Evolutionary conservation across 345 rosid species (phyloP), one percentile per base, ranked within the genome.

Genomic region (Tarenaya hassleriana): DNA sequence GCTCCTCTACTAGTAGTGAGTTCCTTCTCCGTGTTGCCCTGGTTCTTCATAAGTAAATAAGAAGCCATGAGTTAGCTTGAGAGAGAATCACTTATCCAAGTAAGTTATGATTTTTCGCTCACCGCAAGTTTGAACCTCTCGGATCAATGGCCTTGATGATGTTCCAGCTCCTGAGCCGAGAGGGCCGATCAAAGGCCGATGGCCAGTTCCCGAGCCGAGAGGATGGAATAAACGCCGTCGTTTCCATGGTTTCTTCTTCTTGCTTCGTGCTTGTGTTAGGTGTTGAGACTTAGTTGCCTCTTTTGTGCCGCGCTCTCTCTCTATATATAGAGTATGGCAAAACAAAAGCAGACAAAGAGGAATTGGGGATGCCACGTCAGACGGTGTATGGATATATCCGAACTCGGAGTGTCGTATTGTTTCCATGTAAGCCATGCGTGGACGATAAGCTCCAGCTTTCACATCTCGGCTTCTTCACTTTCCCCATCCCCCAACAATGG

Each of bases 1-100:
- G 74, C 53, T 75, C 80, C 66, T 59, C 53, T 40, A 17, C 60
- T 59, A n/a, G n/a, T n/a, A n/a, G n/a, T n/a, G n/a, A n/a, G n/a
- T 64, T 63, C 8, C 33, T 60, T 7, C 60, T 53, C 33, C 60
- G 34, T 12, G 52, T 45, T 44, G 20, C 56, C 52, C 33, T 66
- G 51, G 60, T 9, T 60, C 69, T 58, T 38, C 38, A 57, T n/a
- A n/a, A n/a, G 31, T 34, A 35, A 13, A 37, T 12, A 19, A 4
- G 16, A 21, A 43, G 21, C 5, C 21, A 18, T 12, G 8, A 51
- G 17, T 35, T 13, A 37, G 19, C 24, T 8, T 33, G 42, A 1
- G 52, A 13, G 1, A 3, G 6, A 10, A 7, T 52, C 11, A n/a
- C n/a, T n/a, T n/a, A n/a, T n/a, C n/a, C n/a, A n/a, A n/a, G n/a